Evolutionary conservation across 192 early-diverging fungal genomes (phyloP).

Genomic region (Phycomyces blakesleeanus): DNA sequence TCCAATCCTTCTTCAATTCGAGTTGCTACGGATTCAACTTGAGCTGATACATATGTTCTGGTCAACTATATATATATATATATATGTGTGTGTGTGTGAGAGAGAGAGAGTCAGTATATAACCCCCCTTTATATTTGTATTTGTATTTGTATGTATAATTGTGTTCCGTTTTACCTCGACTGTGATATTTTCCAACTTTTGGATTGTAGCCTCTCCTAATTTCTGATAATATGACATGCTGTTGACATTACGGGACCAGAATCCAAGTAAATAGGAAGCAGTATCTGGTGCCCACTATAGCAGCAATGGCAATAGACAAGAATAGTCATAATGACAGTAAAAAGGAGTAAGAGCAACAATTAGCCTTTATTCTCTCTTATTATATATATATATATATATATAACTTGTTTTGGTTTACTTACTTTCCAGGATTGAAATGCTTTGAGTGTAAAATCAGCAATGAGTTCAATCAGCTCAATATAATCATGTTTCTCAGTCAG

Average conservation of each 20-base stretch:
- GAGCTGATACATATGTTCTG: slow-evolving; percentile 47
- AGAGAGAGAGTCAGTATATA: slow-evolving; percentile 15
- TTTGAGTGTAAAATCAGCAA: slow-evolving; percentile 62
- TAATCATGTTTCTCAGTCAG: slow-evolving; percentile 72
- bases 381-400: not conserved
- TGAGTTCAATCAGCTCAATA: slow-evolving; percentile 58
- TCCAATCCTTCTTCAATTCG: slow-evolving; percentile 53
- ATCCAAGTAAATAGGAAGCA: slow-evolving; percentile 71
- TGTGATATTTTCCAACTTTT: slow-evolving; percentile 48
- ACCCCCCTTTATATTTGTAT: not conserved
- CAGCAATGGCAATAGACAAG: not conserved
- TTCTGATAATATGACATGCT: slow-evolving; percentile 44
- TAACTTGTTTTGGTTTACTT: not conserved
- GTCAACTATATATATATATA: slow-evolving; percentile 30
- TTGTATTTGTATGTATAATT: slow-evolving; percentile 5
- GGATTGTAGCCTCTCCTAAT: slow-evolving; percentile 13
- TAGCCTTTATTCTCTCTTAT: not conserved
- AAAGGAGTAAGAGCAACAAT: no score
- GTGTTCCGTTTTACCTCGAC: no score
- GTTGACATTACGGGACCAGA: slow-evolving; percentile 82
- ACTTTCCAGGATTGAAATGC: slow-evolving; percentile 64
- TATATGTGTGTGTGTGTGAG: no score
- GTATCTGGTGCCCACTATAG: slow-evolving; percentile 70
- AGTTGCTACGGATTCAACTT: slow-evolving; percentile 48
- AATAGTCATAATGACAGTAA: no score